These are phyloP conservation scores for Hirsutella minnesotensis DNA, from an alignment of 2,329 filamentous ascomycete genomes.

Conservation along the genomic window DNA sequence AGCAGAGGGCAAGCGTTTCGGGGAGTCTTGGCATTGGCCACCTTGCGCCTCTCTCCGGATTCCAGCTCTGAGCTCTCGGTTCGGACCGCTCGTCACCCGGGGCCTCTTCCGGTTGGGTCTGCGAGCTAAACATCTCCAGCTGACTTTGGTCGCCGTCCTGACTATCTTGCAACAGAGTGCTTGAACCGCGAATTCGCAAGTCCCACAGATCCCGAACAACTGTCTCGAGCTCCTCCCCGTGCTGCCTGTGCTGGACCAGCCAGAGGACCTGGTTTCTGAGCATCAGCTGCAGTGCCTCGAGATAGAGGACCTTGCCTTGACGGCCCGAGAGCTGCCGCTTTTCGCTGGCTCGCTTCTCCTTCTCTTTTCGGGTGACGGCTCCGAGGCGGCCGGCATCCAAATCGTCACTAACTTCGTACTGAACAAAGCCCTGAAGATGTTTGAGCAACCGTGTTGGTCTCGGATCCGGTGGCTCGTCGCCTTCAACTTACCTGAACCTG, in stretches of 20 bases:
- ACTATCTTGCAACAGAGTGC: constrained; percentile 20
- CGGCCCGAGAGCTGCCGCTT: constrained; percentile 49
- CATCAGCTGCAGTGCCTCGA: constrained; percentile 76
- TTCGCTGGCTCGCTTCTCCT: constrained; percentile 40
- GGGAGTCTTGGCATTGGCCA: constrained; percentile 54
- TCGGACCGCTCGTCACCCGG: constrained; percentile 15
- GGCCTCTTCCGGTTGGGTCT: constrained; percentile 14
- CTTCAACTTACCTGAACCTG: constrained; percentile 51
- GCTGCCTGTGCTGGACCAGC: constrained; percentile 53
- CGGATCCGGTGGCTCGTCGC: background rate
- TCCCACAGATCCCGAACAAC: constrained; percentile 80
- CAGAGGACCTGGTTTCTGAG: constrained; percentile 71
- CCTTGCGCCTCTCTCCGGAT: constrained; percentile 28
- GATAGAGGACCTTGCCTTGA: constrained; percentile 63
- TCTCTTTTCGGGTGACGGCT: constrained; percentile 41
- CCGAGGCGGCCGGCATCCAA: constrained; percentile 57
- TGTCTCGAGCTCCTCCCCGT: constrained; percentile 64
- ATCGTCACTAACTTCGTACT: constrained; percentile 51
- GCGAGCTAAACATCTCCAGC: constrained; percentile 26
- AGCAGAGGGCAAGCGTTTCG: constrained; percentile 69
- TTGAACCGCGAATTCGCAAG: constrained; percentile 43
- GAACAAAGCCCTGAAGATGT: constrained; percentile 34
- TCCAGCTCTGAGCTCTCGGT: constrained; percentile 29
- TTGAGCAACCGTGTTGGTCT: constrained; percentile 1
- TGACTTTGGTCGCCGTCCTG: constrained; percentile 14